A percentile compares a stretch with the other conserved stretches of the same genome.
phyloP scores from a whole-genome alignment of 2,329 filamentous ascomycete species.

The Sarocladium strictum region DNA sequence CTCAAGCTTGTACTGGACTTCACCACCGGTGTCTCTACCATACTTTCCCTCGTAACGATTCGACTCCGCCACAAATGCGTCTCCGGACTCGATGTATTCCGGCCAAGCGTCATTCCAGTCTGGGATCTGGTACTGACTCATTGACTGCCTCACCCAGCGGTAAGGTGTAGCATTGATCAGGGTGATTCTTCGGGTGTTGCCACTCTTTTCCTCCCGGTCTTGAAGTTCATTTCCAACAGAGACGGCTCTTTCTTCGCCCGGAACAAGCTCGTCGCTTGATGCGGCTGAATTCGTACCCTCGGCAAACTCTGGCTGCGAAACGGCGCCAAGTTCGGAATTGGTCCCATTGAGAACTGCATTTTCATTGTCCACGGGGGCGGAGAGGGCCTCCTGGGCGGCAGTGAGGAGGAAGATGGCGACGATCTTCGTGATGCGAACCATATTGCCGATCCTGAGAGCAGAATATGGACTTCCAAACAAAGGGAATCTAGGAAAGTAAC shows the following conservation, averaged over 20 bases:
- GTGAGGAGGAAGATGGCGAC: not conserved
- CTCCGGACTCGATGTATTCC: conserved; percentile 20
- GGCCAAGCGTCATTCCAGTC: conserved; percentile 16
- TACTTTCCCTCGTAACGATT: not conserved
- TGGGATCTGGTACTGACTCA: conserved; percentile 16
- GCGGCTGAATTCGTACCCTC: no score
- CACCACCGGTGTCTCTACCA: conserved; percentile 18
- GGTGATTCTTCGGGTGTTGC: conserved; percentile 11
- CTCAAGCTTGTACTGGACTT: conserved; percentile 23
- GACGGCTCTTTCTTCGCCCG: not conserved
- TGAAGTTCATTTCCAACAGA: not conserved
- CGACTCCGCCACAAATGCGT: conserved; percentile 12
- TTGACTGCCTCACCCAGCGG: conserved; percentile 18
- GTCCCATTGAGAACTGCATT: no score
- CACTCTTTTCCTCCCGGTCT: not conserved
- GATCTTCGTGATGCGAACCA: not conserved
- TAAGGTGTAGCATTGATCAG: conserved; percentile 30
- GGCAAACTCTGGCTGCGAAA: not conserved
- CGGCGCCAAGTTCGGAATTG: not conserved
- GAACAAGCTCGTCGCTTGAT: not conserved
- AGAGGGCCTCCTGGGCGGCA: not conserved
- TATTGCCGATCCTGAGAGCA: not conserved
- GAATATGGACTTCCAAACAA: no score
- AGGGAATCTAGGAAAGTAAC: no score
- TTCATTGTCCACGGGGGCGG: not conserved